These are phyloP conservation scores for Dentipellis fragilis DNA, from an alignment of 768 basidiomycete genomes.

Conservation along the genomic window DNA sequence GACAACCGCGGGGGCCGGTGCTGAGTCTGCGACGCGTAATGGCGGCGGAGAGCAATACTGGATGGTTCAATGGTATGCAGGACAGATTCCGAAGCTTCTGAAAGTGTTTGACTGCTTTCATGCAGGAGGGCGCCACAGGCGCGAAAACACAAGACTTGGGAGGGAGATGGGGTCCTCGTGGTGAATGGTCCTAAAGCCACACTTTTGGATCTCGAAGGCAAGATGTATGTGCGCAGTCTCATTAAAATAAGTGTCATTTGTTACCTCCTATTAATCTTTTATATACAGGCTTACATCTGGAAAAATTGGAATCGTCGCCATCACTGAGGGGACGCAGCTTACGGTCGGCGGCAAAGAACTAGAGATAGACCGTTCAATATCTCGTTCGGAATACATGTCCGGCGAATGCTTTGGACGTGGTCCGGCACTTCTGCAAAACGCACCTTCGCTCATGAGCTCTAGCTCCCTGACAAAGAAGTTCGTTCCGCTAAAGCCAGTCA, in stretches of 20 bases:
- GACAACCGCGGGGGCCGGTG: not conserved
- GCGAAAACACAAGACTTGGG: conserved; percentile 89
- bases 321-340: conserved; percentile 30
- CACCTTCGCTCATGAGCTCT: conserved; percentile 16
- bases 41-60: conserved; percentile 37
- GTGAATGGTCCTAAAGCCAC: conserved; percentile 32
- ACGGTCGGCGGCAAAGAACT: conserved; percentile 47
- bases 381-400: conserved; percentile 47
- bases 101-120: not conserved
- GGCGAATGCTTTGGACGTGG: conserved; percentile 52
- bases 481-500: conserved; percentile 19
- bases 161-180: conserved; percentile 67
- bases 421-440: conserved; percentile 12
- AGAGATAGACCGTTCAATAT: conserved; percentile 50
- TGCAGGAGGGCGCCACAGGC: conserved; percentile 56
- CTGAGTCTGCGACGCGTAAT: conserved; percentile 1
- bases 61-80: conserved; percentile 68
- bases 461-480: conserved; percentile 23
- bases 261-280: not conserved
- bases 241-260: not conserved
- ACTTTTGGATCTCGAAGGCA: conserved; percentile 55
- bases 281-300: conserved; percentile 39
- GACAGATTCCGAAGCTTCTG: not conserved
- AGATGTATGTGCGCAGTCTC: conserved; percentile 34
- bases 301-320: conserved; percentile 27